phyloP scores from a whole-genome alignment of 805 yeast species.

The Dipodascopsis tothii region DNA sequence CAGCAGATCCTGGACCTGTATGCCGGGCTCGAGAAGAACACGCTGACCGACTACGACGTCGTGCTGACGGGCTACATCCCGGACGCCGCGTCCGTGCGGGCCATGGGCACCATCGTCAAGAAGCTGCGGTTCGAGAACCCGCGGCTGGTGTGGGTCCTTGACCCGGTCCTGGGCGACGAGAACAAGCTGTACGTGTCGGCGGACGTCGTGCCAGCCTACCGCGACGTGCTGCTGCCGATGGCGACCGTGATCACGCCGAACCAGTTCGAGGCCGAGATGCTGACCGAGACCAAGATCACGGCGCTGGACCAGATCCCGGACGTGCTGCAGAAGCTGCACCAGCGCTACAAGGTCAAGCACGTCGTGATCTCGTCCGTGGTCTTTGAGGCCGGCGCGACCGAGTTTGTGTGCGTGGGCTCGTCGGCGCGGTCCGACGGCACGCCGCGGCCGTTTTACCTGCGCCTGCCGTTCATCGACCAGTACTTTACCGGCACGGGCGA shows the following conservation, averaged over 20 bases:
- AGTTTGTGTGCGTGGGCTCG: conserved; percentile 17
- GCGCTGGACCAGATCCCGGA: conserved; percentile 9
- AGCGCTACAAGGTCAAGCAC: conserved; percentile 42
- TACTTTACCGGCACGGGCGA: conserved; percentile 97
- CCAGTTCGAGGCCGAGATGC: conserved; percentile 76
- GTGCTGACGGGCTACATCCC: conserved; percentile 78
- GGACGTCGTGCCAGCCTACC: conserved; percentile 52
- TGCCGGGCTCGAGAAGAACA: conserved; percentile 47
- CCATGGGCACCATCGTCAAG: conserved; percentile 40
- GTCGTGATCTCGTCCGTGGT: conserved; percentile 62
- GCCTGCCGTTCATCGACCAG: conserved; percentile 51
- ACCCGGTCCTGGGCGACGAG: conserved; percentile 90
- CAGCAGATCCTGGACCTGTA: conserved; percentile 44
- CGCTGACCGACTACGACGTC: conserved; percentile 47
- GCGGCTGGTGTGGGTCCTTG: conserved; percentile 53
- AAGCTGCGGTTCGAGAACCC: conserved; percentile 30
- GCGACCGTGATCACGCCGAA: conserved; percentile 74
- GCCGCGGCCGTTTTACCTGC: conserved; percentile 7
- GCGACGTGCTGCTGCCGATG: conserved; percentile 36
- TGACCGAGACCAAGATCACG: conserved; percentile 34
- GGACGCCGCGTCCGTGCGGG: conserved; percentile 45
- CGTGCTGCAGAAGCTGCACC: conserved; percentile 48
- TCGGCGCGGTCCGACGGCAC: conserved; percentile 6
- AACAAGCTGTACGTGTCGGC: conserved; percentile 66
- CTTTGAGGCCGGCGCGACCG: conserved; percentile 26